These are phyloP conservation scores for Metschnikowia matae DNA, from an alignment of 805 yeast species.

Conservation along the genomic window DNA sequence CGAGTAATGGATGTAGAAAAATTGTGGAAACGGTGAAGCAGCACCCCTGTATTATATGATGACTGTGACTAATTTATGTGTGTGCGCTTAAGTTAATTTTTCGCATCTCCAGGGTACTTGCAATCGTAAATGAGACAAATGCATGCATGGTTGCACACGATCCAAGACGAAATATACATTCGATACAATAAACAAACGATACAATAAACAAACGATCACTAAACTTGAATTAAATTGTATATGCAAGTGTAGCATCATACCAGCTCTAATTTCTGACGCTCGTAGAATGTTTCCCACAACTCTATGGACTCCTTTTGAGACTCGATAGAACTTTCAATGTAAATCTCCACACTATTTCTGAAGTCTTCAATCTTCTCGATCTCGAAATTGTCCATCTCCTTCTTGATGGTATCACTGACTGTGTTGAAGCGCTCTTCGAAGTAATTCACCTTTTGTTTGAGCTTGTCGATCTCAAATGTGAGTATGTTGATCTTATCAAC, in stretches of 20 bases:
- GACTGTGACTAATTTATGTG: conserved; percentile 1
- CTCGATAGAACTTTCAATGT: conserved; percentile 85
- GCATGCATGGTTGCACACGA: neutral
- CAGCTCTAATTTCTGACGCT: conserved; percentile 31
- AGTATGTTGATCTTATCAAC: conserved; percentile 58
- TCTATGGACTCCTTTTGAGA: conserved; percentile 89
- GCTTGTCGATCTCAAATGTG: conserved; percentile 54
- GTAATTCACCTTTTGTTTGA: conserved; percentile 49
- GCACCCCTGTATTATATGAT: neutral
- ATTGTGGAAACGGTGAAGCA: neutral
- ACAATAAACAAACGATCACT: neutral
- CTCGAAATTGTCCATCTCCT: conserved; percentile 68
- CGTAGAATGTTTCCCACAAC: conserved; percentile 85
- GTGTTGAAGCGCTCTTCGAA: conserved; percentile 60
- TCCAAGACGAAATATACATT: neutral
- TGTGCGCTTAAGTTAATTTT: conserved; percentile 1
- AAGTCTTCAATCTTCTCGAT: conserved; percentile 75
- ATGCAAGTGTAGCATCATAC: conserved; percentile 4
- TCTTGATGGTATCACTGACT: conserved; percentile 61
- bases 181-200: neutral
- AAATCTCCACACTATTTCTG: conserved; percentile 84
- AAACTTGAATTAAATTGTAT: neutral
- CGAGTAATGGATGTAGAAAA: neutral
- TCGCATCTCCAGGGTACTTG: neutral
- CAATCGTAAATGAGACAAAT: neutral